These are phyloP conservation scores for Aureobasidium musti DNA, from an alignment of 2,329 filamentous ascomycete species.

Conservation along the genomic window DNA sequence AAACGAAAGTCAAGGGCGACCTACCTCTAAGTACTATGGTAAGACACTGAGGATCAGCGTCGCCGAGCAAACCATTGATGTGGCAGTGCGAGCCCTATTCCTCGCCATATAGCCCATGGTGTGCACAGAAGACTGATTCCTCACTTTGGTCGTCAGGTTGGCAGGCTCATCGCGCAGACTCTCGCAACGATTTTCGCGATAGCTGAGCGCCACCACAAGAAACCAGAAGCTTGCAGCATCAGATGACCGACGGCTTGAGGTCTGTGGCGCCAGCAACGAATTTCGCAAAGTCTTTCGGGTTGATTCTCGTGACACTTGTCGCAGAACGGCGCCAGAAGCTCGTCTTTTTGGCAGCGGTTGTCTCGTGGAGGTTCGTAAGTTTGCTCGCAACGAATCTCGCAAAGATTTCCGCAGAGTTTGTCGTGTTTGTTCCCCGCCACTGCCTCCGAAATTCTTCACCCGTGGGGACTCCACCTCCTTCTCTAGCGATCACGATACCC, in stretches of 20 bases:
- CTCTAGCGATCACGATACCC: neutral
- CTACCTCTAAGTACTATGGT: conserved; percentile 2
- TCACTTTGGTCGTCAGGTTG: neutral
- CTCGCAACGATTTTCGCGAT: conserved; percentile 6
- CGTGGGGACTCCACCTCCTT: neutral
- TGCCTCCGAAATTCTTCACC: neutral
- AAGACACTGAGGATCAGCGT: neutral
- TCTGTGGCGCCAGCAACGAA: neutral
- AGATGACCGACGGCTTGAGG: neutral
- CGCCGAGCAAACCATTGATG: neutral
- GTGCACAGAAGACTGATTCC: too few relatives aligned
- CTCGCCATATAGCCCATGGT: neutral
- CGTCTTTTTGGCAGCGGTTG: neutral
- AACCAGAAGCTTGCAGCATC: neutral
- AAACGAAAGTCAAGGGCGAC: neutral
- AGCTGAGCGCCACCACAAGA: neutral
- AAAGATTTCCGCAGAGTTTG: conserved; percentile 4
- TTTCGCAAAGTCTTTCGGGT: neutral
- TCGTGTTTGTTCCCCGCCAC: neutral
- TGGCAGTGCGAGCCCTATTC: neutral
- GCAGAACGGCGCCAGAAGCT: neutral
- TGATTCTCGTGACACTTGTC: neutral
- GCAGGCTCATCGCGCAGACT: neutral
- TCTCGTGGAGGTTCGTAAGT: neutral
- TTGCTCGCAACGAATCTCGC: neutral